These are phyloP conservation scores for Geranium brycei DNA, from an alignment of 345 rosid species.

Conservation along the genomic window DNA sequence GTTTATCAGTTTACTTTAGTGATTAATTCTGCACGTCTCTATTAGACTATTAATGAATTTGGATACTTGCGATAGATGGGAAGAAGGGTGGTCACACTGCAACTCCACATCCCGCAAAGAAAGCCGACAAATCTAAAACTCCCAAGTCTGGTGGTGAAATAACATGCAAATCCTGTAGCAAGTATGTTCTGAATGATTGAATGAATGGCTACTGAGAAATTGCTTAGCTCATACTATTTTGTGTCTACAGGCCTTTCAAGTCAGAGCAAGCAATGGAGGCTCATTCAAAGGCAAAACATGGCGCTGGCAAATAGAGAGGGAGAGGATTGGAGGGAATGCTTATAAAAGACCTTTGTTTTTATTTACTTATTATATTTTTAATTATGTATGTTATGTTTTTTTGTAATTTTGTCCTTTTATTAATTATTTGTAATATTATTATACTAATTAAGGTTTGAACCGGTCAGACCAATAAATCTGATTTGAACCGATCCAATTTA, in stretches of 20 bases:
- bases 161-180: constrained; percentile 59
- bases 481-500: too few species aligned
- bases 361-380: background rate
- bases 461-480: too few species aligned
- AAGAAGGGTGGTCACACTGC: constrained; percentile 73
- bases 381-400: background rate
- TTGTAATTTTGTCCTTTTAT: too few species aligned
- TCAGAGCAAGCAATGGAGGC: constrained; percentile 43
- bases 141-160: constrained; percentile 64
- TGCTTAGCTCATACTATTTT: background rate
- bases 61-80: constrained; percentile 32
- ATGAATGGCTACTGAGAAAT: too few species aligned
- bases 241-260: constrained; percentile 32
- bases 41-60: too few species aligned
- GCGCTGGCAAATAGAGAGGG: constrained; percentile 4
- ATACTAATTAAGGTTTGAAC: too few species aligned
- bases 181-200: constrained; percentile 19
- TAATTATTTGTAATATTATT: too few species aligned
- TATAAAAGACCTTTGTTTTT: background rate
- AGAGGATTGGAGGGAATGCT: background rate
- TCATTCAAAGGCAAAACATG: constrained; percentile 60
- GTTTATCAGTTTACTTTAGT: too few species aligned
- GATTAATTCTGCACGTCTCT: too few species aligned
- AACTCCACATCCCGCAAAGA: constrained; percentile 78
- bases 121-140: constrained; percentile 18